Evolutionary conservation across 495 filamentous ascomycete species (phyloP).

Genomic region (Platismatia glauca): DNA sequence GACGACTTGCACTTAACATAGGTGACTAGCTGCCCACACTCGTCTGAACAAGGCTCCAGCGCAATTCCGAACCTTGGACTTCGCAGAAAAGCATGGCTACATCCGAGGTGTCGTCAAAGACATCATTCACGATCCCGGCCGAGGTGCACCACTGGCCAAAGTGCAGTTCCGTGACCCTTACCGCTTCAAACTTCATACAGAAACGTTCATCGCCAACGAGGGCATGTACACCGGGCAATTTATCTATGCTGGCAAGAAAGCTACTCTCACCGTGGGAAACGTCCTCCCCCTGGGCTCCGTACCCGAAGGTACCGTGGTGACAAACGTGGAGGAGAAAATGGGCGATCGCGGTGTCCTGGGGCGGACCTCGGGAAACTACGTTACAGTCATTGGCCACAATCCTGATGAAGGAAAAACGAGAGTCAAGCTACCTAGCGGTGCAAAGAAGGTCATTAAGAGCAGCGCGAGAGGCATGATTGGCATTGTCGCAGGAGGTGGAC

Average conservation of each 20-base stretch:
- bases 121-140: slow-evolving; percentile 97
- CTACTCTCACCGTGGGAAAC: slow-evolving; percentile 89
- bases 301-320: slow-evolving; percentile 96
- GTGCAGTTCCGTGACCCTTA: slow-evolving; percentile 92
- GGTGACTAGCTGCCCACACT: slow-evolving; percentile 62
- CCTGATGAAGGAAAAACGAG: slow-evolving; percentile 98
- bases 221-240: slow-evolving; percentile 99
- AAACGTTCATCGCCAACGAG: slow-evolving; percentile 99
- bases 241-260: slow-evolving; percentile 99
- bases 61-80: slow-evolving; percentile 93
- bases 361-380: slow-evolving; percentile 97
- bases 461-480: slow-evolving; percentile 94
- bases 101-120: slow-evolving; percentile 95
- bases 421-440: slow-evolving; percentile 96
- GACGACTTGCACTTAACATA: slow-evolving; percentile 33
- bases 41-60: slow-evolving; percentile 86
- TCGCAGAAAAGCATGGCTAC: slow-evolving; percentile 92
- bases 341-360: slow-evolving; percentile 94
- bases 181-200: slow-evolving; percentile 80
- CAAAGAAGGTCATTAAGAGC: slow-evolving; percentile 97
- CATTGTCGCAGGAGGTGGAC: slow-evolving; percentile 97
- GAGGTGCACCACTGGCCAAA: slow-evolving; percentile 93
- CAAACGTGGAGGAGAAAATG: slow-evolving; percentile 98
- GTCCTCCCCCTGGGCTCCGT: slow-evolving; percentile 86
- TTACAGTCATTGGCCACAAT: slow-evolving; percentile 98